Evolutionary conservation across 139 green algal species (phyloP).

Genomic region (Yamagishiella unicocca): DNA sequence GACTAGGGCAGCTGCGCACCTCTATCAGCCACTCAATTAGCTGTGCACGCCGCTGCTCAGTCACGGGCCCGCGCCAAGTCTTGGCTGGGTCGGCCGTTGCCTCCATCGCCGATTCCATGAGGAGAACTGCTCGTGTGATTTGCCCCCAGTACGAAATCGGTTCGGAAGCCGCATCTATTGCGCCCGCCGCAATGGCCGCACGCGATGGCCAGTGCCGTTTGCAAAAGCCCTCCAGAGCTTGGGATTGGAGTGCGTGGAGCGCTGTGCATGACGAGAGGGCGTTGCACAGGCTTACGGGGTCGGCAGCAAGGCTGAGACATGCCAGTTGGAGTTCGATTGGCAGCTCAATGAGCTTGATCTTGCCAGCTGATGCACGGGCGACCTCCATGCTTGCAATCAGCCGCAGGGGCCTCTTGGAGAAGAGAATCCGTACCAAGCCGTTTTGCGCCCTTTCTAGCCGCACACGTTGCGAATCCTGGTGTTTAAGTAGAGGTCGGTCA

Average conservation of each 20-base stretch:
- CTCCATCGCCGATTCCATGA: not conserved
- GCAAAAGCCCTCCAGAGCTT: not conserved
- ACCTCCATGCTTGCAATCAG: too few species aligned
- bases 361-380: too few species aligned
- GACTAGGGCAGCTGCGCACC: not conserved
- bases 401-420: too few species aligned
- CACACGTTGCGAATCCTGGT: too few species aligned
- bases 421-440: too few species aligned
- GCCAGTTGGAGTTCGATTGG: not conserved
- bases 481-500: too few species aligned
- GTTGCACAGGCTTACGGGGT: not conserved
- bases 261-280: not conserved
- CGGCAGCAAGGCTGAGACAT: not conserved
- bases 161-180: not conserved
- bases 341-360: not conserved
- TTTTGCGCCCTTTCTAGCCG: too few species aligned
- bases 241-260: not conserved
- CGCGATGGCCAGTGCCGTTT: not conserved
- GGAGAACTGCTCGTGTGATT: not conserved
- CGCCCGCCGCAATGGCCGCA: not conserved
- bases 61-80: not conserved
- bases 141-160: not conserved
- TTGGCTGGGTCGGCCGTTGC: not conserved
- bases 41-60: not conserved
- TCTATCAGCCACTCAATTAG: conserved; percentile 6